These are phyloP conservation scores for Colletotrichum viniferum DNA, from an alignment of 2,329 filamentous ascomycete genomes.

Conservation along the genomic window DNA sequence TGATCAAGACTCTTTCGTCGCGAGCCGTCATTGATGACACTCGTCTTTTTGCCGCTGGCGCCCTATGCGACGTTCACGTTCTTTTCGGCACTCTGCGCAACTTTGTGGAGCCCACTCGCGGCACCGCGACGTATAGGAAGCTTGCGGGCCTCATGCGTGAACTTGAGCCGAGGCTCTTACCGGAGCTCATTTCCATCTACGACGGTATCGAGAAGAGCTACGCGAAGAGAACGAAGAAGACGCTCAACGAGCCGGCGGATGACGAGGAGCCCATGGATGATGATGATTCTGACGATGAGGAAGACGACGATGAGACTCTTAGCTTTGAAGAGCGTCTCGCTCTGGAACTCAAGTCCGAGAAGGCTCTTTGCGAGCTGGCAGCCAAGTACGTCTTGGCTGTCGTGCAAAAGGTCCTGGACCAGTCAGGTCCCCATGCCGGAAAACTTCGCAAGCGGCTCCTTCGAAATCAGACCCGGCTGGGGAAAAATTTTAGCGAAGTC, in stretches of 20 bases:
- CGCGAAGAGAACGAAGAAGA: slow-evolving; percentile 71
- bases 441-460: slow-evolving; percentile 74
- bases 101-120: slow-evolving; percentile 43
- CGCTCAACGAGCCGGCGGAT: slow-evolving; percentile 67
- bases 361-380: slow-evolving; percentile 83
- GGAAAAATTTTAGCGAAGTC: slow-evolving; percentile 85
- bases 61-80: slow-evolving; percentile 81
- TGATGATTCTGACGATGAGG: slow-evolving; percentile 58
- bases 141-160: slow-evolving; percentile 69
- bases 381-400: slow-evolving; percentile 85
- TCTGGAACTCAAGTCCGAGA: slow-evolving; percentile 77
- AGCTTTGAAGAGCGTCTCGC: slow-evolving; percentile 65
- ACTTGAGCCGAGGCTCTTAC: slow-evolving; percentile 65
- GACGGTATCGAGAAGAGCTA: slow-evolving; percentile 76
- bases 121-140: slow-evolving; percentile 29
- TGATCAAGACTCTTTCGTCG: slow-evolving; percentile 72
- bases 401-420: slow-evolving; percentile 75
- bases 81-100: slow-evolving; percentile 76
- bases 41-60: slow-evolving; percentile 75
- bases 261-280: slow-evolving; percentile 76
- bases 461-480: slow-evolving; percentile 80
- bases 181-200: slow-evolving; percentile 78
- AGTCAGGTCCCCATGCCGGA: slow-evolving; percentile 60
- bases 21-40: slow-evolving; percentile 77
- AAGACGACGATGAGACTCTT: slow-evolving; percentile 58